These are phyloP conservation scores for Vicia faba DNA, from an alignment of 306 rosid species.

Conservation along the genomic window DNA sequence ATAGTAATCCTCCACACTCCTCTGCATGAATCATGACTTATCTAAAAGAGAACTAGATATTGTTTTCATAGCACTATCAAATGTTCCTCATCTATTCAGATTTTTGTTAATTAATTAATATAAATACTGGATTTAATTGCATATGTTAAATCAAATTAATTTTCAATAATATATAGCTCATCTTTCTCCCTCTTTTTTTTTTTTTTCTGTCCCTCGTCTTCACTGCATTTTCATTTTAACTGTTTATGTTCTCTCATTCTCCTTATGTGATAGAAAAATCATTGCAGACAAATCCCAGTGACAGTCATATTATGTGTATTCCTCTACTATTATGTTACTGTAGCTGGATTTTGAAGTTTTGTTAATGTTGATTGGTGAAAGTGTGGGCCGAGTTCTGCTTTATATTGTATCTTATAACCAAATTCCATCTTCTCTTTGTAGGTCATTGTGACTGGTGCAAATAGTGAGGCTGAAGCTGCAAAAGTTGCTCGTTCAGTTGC, in stretches of 20 bases:
- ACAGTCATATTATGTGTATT: not conserved
- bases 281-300: not conserved
- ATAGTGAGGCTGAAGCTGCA: slow-evolving; percentile 81
- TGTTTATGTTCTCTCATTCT: not conserved
- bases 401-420: slow-evolving; percentile 7
- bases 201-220: not conserved
- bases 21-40: slow-evolving; percentile 24
- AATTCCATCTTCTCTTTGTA: slow-evolving; percentile 42
- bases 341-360: slow-evolving; percentile 11
- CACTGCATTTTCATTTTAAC: not conserved
- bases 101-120: slow-evolving; percentile 14
- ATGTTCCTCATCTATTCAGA: not conserved
- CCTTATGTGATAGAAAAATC: not conserved
- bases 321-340: slow-evolving; percentile 32
- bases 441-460: slow-evolving; percentile 78
- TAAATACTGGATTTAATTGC: not conserved
- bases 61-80: slow-evolving; percentile 9
- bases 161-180: not conserved
- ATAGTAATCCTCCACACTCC: slow-evolving; percentile 5
- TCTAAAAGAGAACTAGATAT: slow-evolving; percentile 2
- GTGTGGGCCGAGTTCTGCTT: slow-evolving; percentile 9
- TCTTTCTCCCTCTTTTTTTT: not conserved
- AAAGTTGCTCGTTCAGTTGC: slow-evolving; percentile 93
- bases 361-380: slow-evolving; percentile 12
- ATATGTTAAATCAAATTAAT: slow-evolving; percentile 9